Percentiles rank a stretch among this genome's conserved stretches.
phyloP scores from a whole-genome alignment of 176 grass and related monocot genomes.

The Bonia amplexicaulis region DNA sequence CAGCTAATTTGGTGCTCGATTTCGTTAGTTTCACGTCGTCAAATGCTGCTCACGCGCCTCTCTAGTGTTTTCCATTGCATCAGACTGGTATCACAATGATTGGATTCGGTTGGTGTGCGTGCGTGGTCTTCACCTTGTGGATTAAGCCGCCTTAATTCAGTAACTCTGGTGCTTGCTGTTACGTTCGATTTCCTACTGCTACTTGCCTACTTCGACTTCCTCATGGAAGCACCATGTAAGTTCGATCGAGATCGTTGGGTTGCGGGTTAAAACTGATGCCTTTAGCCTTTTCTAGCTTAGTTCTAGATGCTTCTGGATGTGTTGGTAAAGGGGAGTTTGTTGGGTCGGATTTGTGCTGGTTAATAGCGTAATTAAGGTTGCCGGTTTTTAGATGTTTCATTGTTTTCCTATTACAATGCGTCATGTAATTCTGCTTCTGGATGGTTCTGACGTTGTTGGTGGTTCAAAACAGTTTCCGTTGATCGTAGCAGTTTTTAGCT shows the following conservation, averaged over 20 bases:
- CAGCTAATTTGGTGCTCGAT: constrained; percentile 7
- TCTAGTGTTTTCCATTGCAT: not conserved
- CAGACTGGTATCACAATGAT: constrained; percentile 4
- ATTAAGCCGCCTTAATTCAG: not conserved
- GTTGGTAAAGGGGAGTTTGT: not conserved
- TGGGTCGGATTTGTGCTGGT: not conserved
- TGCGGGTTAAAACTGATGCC: not conserved
- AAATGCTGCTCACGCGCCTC: not conserved
- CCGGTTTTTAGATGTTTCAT: not conserved
- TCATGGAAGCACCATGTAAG: not conserved
- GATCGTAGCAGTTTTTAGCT: not conserved
- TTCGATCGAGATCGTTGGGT: not conserved
- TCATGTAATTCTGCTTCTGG: not conserved
- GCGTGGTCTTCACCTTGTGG: not conserved
- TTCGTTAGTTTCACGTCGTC: not conserved
- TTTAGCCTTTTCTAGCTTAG: not conserved
- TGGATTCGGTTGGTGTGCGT: constrained; percentile 17
- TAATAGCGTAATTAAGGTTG: not conserved
- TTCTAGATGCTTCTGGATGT: not conserved
- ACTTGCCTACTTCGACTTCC: not conserved
- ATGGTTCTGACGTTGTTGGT: not conserved
- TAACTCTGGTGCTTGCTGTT: not conserved
- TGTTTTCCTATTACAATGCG: not conserved
- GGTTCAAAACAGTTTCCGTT: not conserved
- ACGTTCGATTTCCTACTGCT: not conserved